Percentiles rank a stretch among this genome's conserved stretches.
phyloP scores from a whole-genome alignment of 2,329 filamentous ascomycete species.

The Nothopassalora personata region DNA sequence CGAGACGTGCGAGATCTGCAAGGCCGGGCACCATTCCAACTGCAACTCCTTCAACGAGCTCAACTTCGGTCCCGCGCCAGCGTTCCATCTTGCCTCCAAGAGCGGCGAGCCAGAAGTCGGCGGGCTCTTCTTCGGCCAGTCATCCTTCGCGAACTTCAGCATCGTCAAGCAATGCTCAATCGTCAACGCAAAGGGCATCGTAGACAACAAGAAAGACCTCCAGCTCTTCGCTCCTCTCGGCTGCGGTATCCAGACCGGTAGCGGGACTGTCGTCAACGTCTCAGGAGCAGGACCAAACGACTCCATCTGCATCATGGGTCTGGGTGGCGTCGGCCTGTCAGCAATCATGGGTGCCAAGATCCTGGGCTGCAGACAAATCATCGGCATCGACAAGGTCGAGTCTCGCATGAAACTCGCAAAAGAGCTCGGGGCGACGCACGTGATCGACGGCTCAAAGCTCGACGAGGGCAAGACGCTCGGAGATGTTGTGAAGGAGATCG shows the following conservation, averaged over 20 bases:
- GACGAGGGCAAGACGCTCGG: conserved; percentile 31
- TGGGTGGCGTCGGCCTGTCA: conserved; percentile 45
- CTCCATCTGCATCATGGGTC: conserved; percentile 40
- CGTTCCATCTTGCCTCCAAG: conserved; percentile 24
- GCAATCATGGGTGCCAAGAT: conserved; percentile 48
- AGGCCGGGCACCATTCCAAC: conserved; percentile 42
- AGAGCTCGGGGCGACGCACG: conserved; percentile 39
- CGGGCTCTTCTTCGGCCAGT: conserved; percentile 47
- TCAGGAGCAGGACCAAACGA: conserved; percentile 35
- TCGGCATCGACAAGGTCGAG: conserved; percentile 39
- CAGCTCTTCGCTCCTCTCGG: conserved; percentile 43
- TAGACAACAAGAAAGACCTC: conserved; percentile 37
- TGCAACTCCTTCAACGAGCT: conserved; percentile 46
- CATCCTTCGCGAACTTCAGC: conserved; percentile 39
- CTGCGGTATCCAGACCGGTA: conserved; percentile 45
- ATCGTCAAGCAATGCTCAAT: conserved; percentile 38
- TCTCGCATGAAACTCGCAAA: conserved; percentile 36
- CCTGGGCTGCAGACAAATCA: conserved; percentile 35
- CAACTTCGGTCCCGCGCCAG: conserved; percentile 37
- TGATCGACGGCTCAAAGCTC: conserved; percentile 34
- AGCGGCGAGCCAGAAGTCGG: conserved; percentile 29
- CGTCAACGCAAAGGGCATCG: conserved; percentile 39
- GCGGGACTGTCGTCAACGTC: conserved; percentile 39
- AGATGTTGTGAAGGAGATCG: conserved; percentile 34
- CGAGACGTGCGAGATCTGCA: conserved; percentile 45